Evolutionary conservation across 441 rosid genomes (phyloP).

Genomic region (Croton setiger): DNA sequence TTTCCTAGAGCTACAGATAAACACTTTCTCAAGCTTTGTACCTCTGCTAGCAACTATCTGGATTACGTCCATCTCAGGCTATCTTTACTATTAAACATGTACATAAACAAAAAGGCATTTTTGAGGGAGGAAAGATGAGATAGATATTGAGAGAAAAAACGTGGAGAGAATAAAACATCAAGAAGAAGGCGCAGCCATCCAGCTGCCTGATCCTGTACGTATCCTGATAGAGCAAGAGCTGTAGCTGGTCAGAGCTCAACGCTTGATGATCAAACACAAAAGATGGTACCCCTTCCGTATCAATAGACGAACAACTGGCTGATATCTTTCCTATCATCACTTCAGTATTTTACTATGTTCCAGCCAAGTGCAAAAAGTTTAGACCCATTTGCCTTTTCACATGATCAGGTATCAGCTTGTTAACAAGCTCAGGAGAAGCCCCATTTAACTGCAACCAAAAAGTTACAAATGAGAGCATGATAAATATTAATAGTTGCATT

Average conservation of each 20-base stretch:
- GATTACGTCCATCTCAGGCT: slow-evolving; percentile 33
- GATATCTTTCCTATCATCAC: slow-evolving; percentile 18
- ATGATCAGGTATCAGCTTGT: slow-evolving; percentile 89
- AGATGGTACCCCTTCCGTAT: slow-evolving; percentile 26
- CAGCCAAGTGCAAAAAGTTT: slow-evolving; percentile 61
- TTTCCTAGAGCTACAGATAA: slow-evolving; percentile 33
- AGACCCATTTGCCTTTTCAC: slow-evolving; percentile 71
- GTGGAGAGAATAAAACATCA: slow-evolving; percentile 20
- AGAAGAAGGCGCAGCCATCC: slow-evolving; percentile 29
- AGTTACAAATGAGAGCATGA: neutral
- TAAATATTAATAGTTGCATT: neutral
- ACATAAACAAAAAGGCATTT: slow-evolving; percentile 36
- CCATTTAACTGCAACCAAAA: slow-evolving; percentile 49
- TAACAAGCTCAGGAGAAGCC: slow-evolving; percentile 77
- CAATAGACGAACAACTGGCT: slow-evolving; percentile 27
- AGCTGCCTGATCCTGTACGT: slow-evolving; percentile 27
- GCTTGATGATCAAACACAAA: slow-evolving; percentile 29
- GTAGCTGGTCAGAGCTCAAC: slow-evolving; percentile 38
- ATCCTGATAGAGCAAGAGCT: slow-evolving; percentile 23
- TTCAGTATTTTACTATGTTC: slow-evolving; percentile 29
- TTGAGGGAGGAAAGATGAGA: slow-evolving; percentile 8
- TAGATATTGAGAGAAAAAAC: slow-evolving; percentile 1
- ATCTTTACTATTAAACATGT: slow-evolving; percentile 54
- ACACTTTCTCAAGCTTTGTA: slow-evolving; percentile 27
- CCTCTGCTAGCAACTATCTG: slow-evolving; percentile 34